Evolutionary conservation across 129 eudicot genomes (phyloP), one percentile per base, ranked within the genome.

Genomic region (Chrysanthemum makinoi): DNA sequence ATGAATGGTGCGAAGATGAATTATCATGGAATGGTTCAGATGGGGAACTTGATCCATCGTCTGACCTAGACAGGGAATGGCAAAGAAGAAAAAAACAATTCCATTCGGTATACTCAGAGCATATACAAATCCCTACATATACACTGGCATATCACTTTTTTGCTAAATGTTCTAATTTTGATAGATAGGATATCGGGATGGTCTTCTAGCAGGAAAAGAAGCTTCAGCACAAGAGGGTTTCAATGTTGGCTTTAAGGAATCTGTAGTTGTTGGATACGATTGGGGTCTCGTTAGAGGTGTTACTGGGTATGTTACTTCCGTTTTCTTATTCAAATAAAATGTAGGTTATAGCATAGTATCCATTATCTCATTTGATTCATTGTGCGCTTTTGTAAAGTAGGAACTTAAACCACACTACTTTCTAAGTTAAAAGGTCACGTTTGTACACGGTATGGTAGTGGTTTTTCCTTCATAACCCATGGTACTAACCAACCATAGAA

Each of bases 241-340:
- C 70, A 83, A 85, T 66, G 65, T 73, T 9, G 96, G 91, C 28
- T 87, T 86, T 62, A 73, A 76, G 75, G 89, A 87, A 48, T 89
- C 96, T 48, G 86, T 85, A 60, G 7, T 15, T 22, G n/a, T 60
- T 60, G 65, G 96, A 33, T 83, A 77, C 75, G 80, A 83, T 16
- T 87, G 82, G 89, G 96, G 95, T 71, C 68, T 85, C 39, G 84
- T 85, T 50, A 82, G 96, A 84, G 96, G 96, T 56, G 79, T 93
- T 74, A 78, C 90, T 15, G 83, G 96, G 98, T 93, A 87, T 28
- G 58, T 17, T 66, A 16, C 55, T 19, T 61, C 46, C 12, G 3
- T 15, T 18, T 10, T 54, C 12, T 16, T 20, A 33, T 57, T 39
- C 44, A 20, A 15, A 14, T 51, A 50, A 50, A 0, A 6, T 56